Evolutionary conservation across 2,329 filamentous ascomycete genomes (phyloP).

Genomic region (Diaporthe capsici): DNA sequence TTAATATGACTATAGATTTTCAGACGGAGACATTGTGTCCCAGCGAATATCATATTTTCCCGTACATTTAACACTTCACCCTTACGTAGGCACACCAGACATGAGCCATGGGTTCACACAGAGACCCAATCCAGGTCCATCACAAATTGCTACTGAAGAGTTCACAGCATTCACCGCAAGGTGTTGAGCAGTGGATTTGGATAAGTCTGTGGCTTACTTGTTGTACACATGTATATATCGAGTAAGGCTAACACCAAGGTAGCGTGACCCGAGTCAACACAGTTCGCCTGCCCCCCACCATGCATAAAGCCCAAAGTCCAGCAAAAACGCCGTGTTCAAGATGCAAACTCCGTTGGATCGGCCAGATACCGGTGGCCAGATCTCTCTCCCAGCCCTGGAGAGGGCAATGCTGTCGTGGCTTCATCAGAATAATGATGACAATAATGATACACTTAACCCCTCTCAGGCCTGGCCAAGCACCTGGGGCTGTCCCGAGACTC

Average conservation of each 20-base stretch:
- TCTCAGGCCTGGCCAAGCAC: background rate
- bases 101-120: too few relatives aligned
- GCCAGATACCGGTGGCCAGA: slow-evolving; percentile 11
- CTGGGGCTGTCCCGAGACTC: slow-evolving; percentile 2
- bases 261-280: slow-evolving; percentile 1
- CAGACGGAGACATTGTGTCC: too few relatives aligned
- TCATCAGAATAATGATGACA: slow-evolving; percentile 28
- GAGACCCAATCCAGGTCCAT: background rate
- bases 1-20: too few relatives aligned
- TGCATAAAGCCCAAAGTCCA: background rate
- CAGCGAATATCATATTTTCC: too few relatives aligned
- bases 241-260: slow-evolving; percentile 1
- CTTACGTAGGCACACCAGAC: too few relatives aligned
- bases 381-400: slow-evolving; percentile 2
- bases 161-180: background rate
- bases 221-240: slow-evolving; percentile 27
- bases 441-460: slow-evolving; percentile 13
- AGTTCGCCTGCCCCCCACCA: background rate
- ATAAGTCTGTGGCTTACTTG: background rate
- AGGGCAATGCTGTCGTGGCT: slow-evolving; percentile 36
- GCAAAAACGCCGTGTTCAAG: slow-evolving; percentile 20
- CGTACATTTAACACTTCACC: too few relatives aligned
- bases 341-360: slow-evolving; percentile 28
- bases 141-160: background rate
- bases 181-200: background rate